These are phyloP conservation scores for Cymodocea nodosa DNA, from an alignment of 116 monocot genomes.

Conservation along the genomic window DNA sequence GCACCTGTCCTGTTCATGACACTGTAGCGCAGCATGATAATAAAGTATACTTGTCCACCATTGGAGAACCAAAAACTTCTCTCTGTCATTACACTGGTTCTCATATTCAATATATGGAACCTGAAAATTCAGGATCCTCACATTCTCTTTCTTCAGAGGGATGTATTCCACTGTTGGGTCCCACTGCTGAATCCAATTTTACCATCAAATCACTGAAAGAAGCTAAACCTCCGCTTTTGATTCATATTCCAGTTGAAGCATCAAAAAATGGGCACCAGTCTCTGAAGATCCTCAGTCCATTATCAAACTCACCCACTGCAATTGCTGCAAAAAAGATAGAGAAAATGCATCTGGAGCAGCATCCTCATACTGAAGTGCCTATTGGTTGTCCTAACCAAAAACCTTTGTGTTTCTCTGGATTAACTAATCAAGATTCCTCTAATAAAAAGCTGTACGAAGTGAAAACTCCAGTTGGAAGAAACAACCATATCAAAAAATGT, in stretches of 20 bases:
- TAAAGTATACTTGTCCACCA: background rate
- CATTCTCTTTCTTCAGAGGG: background rate
- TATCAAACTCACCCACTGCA: background rate
- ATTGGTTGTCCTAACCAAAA: conserved; percentile 3
- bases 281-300: conserved; percentile 1
- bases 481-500: conserved; percentile 3
- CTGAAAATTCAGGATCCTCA: no score
- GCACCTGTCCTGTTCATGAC: background rate
- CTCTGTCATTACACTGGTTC: background rate
- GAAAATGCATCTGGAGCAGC: conserved; percentile 7
- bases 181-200: conserved; percentile 4
- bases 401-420: background rate
- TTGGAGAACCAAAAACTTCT: background rate
- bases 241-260: conserved; percentile 2
- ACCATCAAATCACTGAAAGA: conserved; percentile 8
- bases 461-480: no score
- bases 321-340: conserved; percentile 5
- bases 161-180: conserved; percentile 15
- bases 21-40: background rate
- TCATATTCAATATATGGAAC: background rate
- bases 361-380: conserved; percentile 4
- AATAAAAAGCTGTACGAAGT: background rate
- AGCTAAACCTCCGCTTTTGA: conserved; percentile 13
- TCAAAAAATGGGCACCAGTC: conserved; percentile 6
- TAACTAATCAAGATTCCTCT: conserved; percentile 5